A percentile compares a stretch with the other conserved stretches of the same genome.
These are phyloP conservation scores for Vaccinium vitisidaea DNA, from an alignment of 148 eudicot species.

Conservation along the genomic window DNA sequence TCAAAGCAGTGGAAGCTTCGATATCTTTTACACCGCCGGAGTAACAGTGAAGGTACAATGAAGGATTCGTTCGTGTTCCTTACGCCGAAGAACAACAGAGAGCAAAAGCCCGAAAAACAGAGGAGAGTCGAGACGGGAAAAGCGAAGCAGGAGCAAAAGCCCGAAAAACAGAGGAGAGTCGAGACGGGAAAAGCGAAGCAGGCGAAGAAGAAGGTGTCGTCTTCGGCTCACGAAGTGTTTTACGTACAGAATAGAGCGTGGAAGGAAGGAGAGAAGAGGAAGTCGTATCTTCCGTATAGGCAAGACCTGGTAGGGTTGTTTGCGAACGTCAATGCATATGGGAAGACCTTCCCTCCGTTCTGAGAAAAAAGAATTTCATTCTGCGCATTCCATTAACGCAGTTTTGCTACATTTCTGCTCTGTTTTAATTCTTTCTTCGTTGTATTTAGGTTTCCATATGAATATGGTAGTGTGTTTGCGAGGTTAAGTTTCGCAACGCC, in stretches of 20 bases:
- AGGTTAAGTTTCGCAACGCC: no score
- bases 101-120: slow-evolving; percentile 6
- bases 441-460: no score
- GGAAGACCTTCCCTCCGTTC: slow-evolving; percentile 11
- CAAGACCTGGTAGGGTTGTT: slow-evolving; percentile 37
- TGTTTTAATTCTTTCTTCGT: neutral
- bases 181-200: neutral
- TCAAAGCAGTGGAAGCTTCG: slow-evolving; percentile 39
- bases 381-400: no score
- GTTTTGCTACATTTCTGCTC: neutral
- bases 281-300: slow-evolving; percentile 37
- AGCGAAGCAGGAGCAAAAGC: slow-evolving; percentile 5
- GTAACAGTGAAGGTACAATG: slow-evolving; percentile 43
- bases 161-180: neutral
- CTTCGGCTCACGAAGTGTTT: slow-evolving; percentile 34
- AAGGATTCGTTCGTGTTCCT: slow-evolving; percentile 36
- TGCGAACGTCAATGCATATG: slow-evolving; percentile 8
- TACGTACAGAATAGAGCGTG: slow-evolving; percentile 30
- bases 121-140: neutral
- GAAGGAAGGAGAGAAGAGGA: slow-evolving; percentile 35
- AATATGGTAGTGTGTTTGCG: no score
- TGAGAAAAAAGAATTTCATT: neutral
- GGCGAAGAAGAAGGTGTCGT: slow-evolving; percentile 15
- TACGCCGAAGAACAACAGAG: slow-evolving; percentile 22
- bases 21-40: slow-evolving; percentile 34